phyloP scores from a whole-genome alignment of 805 yeast species.

The Yamadazyma phyllophila region DNA sequence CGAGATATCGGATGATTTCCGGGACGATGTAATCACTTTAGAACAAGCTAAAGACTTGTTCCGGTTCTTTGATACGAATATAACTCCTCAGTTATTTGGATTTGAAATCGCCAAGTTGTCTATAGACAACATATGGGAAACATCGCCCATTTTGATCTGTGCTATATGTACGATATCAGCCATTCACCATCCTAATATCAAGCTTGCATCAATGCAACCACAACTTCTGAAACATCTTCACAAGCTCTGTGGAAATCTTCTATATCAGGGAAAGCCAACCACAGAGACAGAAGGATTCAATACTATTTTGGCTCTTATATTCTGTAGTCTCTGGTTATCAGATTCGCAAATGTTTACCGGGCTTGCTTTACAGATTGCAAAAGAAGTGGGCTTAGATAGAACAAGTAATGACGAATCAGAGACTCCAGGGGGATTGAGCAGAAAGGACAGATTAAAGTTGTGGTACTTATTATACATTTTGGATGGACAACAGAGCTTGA shows the following conservation, averaged over 20 bases:
- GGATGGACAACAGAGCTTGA: conserved; percentile 68
- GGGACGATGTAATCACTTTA: conserved; percentile 34
- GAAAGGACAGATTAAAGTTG: conserved; percentile 51
- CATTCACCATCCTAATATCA: conserved; percentile 50
- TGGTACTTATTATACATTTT: conserved; percentile 66
- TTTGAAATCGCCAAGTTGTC: conserved; percentile 53
- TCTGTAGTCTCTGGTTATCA: conserved; percentile 69
- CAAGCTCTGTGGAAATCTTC: conserved; percentile 32
- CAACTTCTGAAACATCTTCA: conserved; percentile 30
- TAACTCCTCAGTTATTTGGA: conserved; percentile 66
- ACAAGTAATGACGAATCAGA: conserved; percentile 15
- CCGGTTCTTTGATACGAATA: conserved; percentile 49
- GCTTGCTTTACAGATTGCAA: conserved; percentile 63
- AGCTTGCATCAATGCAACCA: conserved; percentile 26
- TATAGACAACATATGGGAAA: conserved; percentile 49
- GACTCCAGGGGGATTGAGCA: conserved; percentile 8
- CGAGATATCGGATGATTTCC: conserved; percentile 28
- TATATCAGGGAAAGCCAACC: conserved; percentile 36
- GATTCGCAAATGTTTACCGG: conserved; percentile 66
- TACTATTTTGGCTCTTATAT: conserved; percentile 59
- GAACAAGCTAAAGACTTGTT: conserved; percentile 50
- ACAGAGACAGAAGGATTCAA: conserved; percentile 52
- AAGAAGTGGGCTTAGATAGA: conserved; percentile 46
- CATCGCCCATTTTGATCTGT: conserved; percentile 56
- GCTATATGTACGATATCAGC: conserved; percentile 63